These are phyloP conservation scores for Globisporangium solare DNA, from an alignment of 352 stramenopile species.

Conservation along the genomic window DNA sequence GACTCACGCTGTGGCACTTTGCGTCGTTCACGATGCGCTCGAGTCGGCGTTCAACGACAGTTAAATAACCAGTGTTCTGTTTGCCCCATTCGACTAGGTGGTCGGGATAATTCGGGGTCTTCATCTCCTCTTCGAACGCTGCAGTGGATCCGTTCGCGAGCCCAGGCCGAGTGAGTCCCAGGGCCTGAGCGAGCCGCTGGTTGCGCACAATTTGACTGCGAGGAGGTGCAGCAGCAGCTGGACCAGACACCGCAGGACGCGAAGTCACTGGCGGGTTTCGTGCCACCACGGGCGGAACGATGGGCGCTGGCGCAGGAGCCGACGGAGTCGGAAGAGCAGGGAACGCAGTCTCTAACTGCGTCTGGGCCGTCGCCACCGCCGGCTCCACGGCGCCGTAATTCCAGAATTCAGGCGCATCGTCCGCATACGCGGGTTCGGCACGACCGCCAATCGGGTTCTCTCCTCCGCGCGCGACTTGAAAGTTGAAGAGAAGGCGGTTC, in stretches of 20 bases:
- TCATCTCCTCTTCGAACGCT: conserved; percentile 75
- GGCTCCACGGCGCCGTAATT: conserved; percentile 37
- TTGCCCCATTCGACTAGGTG: conserved; percentile 72
- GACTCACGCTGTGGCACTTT: conserved; percentile 66
- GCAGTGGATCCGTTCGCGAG: conserved; percentile 28
- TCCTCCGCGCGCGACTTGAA: conserved; percentile 56
- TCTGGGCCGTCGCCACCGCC: conserved; percentile 16
- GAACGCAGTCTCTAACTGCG: conserved; percentile 54
- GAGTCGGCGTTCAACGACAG: conserved; percentile 67
- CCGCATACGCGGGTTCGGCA: conserved; percentile 15
- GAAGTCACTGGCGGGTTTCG: conserved; percentile 16
- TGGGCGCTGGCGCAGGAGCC: conserved; percentile 28
- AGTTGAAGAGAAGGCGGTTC: conserved; percentile 72
- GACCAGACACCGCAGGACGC: conserved; percentile 14
- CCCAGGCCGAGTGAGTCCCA: conserved; percentile 46
- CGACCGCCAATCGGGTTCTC: conserved; percentile 49
- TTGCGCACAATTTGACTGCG: conserved; percentile 60
- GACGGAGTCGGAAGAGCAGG: conserved; percentile 49
- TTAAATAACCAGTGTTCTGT: conserved; percentile 59
- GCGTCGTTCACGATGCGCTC: conserved; percentile 67
- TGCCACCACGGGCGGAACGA: conserved; percentile 40
- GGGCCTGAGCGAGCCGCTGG: conserved; percentile 54
- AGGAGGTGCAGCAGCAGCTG: conserved; percentile 25
- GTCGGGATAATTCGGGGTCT: conserved; percentile 55
- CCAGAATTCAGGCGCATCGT: conserved; percentile 55